phyloP scores from a whole-genome alignment of 2,329 filamentous ascomycete genomes.

The Trichoderma sp. region DNA sequence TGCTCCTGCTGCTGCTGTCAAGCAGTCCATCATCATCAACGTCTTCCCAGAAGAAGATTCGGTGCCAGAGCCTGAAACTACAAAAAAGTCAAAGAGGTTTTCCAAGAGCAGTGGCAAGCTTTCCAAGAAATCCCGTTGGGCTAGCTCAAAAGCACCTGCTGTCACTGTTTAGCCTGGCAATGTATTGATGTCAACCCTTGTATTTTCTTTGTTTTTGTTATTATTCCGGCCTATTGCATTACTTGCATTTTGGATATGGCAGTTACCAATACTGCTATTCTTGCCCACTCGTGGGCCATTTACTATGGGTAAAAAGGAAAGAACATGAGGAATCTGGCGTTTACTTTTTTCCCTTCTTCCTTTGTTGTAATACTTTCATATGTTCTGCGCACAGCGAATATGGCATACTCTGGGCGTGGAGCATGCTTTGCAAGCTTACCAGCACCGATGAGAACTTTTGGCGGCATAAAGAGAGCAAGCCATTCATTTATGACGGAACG shows the following conservation, averaged over 20 bases:
- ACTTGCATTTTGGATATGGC: background rate
- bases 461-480: background rate
- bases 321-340: background rate
- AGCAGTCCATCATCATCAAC: constrained; percentile 24
- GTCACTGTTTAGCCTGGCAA: constrained; percentile 21
- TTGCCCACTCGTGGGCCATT: background rate
- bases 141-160: constrained; percentile 23
- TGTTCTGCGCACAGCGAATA: background rate
- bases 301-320: background rate
- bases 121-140: constrained; percentile 29
- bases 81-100: constrained; percentile 29
- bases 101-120: constrained; percentile 33
- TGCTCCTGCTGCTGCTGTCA: constrained; percentile 9
- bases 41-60: constrained; percentile 26
- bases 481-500: constrained; percentile 1
- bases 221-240: background rate
- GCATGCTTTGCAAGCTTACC: background rate
- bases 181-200: background rate
- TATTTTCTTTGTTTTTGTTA: background rate
- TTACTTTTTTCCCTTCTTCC: background rate
- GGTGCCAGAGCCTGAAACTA: constrained; percentile 22
- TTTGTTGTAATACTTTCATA: background rate
- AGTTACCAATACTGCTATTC: background rate
- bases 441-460: background rate
- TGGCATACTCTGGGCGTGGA: background rate